Evolutionary conservation across 2,329 filamentous ascomycete genomes (phyloP).

Genomic region (Fusarium napiforme): DNA sequence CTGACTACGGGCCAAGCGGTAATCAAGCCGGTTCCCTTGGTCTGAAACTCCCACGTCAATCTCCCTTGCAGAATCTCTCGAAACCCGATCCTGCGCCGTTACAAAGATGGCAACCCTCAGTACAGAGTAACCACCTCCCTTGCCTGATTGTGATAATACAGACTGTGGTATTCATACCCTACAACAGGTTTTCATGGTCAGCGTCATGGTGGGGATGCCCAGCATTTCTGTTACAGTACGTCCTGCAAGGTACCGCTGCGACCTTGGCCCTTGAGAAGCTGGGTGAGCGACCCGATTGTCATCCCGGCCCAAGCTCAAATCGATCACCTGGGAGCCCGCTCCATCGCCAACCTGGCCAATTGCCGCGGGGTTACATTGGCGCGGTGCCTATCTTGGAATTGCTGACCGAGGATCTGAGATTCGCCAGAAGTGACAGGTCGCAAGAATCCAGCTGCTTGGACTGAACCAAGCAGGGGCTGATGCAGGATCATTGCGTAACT

Average conservation of each 20-base stretch:
- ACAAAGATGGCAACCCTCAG: neutral
- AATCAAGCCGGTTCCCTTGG: conserved; percentile 6
- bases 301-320: conserved; percentile 5
- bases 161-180: conserved; percentile 4
- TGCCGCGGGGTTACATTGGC: conserved; percentile 12
- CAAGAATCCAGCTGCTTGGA: conserved; percentile 23
- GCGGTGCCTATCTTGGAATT: conserved; percentile 23
- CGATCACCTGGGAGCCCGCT: conserved; percentile 4
- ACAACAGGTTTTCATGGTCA: neutral
- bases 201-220: conserved; percentile 12
- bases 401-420: conserved; percentile 34
- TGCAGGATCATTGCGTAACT: neutral
- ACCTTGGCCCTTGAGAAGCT: conserved; percentile 4
- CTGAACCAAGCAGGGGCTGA: neutral
- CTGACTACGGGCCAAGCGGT: conserved; percentile 7
- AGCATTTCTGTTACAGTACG: conserved; percentile 3
- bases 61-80: conserved; percentile 28
- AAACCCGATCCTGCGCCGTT: conserved; percentile 13
- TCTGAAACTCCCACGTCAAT: conserved; percentile 4
- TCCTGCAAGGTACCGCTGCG: conserved; percentile 36
- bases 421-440: conserved; percentile 24
- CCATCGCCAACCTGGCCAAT: conserved; percentile 15
- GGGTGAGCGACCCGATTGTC: neutral
- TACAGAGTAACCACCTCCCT: conserved; percentile 2
- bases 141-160: conserved; percentile 8